Evolutionary conservation across 192 early-diverging fungal species (phyloP).

Genomic region (Backusella australiensis): DNA sequence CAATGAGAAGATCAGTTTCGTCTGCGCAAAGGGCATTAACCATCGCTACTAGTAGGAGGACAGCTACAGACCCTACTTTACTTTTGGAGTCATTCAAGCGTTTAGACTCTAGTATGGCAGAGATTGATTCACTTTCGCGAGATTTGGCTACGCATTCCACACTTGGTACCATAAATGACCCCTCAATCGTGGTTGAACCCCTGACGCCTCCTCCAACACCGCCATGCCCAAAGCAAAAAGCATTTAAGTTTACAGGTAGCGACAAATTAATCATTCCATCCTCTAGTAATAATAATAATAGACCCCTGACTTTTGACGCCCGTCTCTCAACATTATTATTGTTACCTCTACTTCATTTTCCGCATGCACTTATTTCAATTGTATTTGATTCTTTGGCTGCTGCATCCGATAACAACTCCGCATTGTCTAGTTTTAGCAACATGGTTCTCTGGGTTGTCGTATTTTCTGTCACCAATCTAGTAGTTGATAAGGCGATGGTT

Average conservation of each 20-base stretch:
- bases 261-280: slow-evolving; percentile 9
- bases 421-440: neutral
- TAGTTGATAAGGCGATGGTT: slow-evolving; percentile 1
- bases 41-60: neutral
- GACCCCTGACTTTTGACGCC: neutral
- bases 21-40: neutral
- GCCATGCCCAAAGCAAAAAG: neutral
- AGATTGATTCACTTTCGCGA: slow-evolving; percentile 23
- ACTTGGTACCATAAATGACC: neutral
- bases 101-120: slow-evolving; percentile 18
- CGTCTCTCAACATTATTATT: slow-evolving; percentile 3
- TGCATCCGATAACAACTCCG: neutral
- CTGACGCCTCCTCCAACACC: neutral
- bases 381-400: slow-evolving; percentile 10
- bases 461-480: slow-evolving; percentile 9
- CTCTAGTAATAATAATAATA: neutral
- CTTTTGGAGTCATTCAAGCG: slow-evolving; percentile 19
- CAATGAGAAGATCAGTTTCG: neutral
- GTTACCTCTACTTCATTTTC: slow-evolving; percentile 12
- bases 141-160: slow-evolving; percentile 17
- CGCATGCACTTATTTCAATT: slow-evolving; percentile 16
- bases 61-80: neutral
- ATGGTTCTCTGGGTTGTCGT: slow-evolving; percentile 7
- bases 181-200: neutral
- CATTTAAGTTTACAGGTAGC: neutral